phyloP scores from a whole-genome alignment of 129 eudicot species.

The Tanacetum coccineum region DNA sequence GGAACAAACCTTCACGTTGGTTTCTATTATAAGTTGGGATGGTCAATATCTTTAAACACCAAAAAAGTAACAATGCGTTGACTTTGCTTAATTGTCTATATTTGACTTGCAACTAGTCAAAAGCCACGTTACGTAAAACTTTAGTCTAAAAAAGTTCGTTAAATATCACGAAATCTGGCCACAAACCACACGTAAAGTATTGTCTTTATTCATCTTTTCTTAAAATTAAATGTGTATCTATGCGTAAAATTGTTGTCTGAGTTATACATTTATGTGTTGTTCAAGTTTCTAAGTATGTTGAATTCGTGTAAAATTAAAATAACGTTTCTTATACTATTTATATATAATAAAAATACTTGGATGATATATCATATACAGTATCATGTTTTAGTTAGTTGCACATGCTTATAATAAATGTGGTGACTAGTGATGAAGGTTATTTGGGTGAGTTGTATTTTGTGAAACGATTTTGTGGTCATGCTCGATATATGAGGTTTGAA shows the following conservation, averaged over 20 bases:
- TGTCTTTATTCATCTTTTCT: not conserved
- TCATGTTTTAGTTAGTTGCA: too few species aligned
- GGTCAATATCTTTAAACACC: slow-evolving; percentile 14
- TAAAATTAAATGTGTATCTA: too few species aligned
- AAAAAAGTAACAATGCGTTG: slow-evolving; percentile 23
- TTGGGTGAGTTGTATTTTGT: too few species aligned
- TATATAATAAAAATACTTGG: too few species aligned
- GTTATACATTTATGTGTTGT: not conserved
- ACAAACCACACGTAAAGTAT: slow-evolving; percentile 16
- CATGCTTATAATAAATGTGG: too few species aligned
- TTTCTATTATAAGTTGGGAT: not conserved
- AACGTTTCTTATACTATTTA: too few species aligned
- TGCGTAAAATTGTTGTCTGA: not conserved
- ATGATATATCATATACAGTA: too few species aligned
- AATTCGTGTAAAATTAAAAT: too few species aligned
- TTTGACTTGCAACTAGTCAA: slow-evolving; percentile 21
- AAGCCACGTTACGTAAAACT: slow-evolving; percentile 13
- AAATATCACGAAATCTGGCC: slow-evolving; percentile 12
- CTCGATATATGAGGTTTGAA: too few species aligned
- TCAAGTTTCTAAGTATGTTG: too few species aligned
- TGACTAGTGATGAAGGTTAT: too few species aligned
- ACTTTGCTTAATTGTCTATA: slow-evolving; percentile 6
- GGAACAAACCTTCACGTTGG: slow-evolving; percentile 7
- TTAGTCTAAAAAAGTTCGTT: slow-evolving; percentile 18
- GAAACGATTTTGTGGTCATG: too few species aligned